Evolutionary conservation across 306 rosid species (phyloP), one percentile per base, ranked within the genome.

Genomic region (Amphicarpaea edgeworthii): DNA sequence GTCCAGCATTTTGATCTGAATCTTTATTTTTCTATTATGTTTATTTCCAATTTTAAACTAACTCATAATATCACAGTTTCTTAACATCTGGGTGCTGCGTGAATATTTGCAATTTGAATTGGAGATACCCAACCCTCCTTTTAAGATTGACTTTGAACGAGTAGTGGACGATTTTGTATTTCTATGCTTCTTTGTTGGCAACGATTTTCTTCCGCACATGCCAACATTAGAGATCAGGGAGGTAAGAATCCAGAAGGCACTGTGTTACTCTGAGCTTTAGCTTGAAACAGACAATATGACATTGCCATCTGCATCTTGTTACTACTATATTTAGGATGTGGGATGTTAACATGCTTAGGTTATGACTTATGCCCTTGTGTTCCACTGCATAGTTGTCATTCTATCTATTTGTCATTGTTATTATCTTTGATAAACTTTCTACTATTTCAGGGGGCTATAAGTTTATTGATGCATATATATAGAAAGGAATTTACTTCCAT

Each of bases 141-240:
- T 90, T 79, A 88, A 77, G 80, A 82, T 88, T 49, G 86, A 88
- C 76, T 88, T 90, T 68, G 97, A 92, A 70, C 79, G 91, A 34
- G 20, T 90, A 37, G 87, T 92, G 84, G 96, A 90, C 68, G 97
- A 92, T 85, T 92, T 90, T 85, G 96, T 92, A 47, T 90, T 92
- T 78, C 77, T 92, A 23, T 92, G 97, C 75, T 92, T 92, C 79
- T 92, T 92, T 19, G 91, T 92, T 14, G 97, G 97, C 73, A 90
- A 90, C 62, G 93, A 90, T 83, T 89, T 89, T 79, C 93, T 86
- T 85, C 97, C 97, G 21, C 96, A 88, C 77, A 88, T 90, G 96
- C 96, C 96, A 23, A 90, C 96, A 40, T 79, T 90, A 80, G 96
- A 90, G 89, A 90, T 90, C 81, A 84, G 92, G 77, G 96, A 90